Conservation (phyloP, 257 asterid genomes). For the Dorcoceras hygrometricum region DNA sequence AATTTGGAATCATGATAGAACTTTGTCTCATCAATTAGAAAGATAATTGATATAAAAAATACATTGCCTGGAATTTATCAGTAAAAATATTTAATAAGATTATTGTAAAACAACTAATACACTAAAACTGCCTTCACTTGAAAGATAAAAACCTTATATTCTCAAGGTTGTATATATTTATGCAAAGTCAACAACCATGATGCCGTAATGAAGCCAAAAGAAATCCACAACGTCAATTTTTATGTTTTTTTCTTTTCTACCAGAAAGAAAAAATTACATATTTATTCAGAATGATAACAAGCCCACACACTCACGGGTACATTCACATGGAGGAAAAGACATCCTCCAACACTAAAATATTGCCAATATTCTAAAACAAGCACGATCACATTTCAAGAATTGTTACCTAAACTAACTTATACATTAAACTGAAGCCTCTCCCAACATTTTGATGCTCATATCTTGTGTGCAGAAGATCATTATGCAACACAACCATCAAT, state of each 20-base stretch:
- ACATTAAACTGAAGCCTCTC: too few relatives aligned
- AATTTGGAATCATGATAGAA: not conserved
- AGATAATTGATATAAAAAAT: not conserved
- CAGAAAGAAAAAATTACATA: not conserved
- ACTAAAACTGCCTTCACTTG: not conserved
- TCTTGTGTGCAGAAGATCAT: too few relatives aligned
- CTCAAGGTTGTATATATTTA: constrained; percentile 1
- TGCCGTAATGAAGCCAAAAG: constrained; percentile 14
- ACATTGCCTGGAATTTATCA: not conserved
- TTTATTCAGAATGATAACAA: too few relatives aligned
- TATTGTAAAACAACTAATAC: constrained; percentile 6
- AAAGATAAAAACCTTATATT: not conserved
- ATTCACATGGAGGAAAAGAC: too few relatives aligned
- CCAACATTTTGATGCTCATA: too few relatives aligned
- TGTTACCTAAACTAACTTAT: too few relatives aligned
- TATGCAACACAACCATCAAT: constrained; percentile 2
- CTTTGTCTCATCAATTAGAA: not conserved
- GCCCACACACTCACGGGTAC: too few relatives aligned
- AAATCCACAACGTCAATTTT: not conserved
- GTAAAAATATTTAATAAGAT: constrained; percentile 10
- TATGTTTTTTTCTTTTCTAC: too few relatives aligned
- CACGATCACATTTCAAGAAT: too few relatives aligned
- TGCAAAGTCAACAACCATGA: not conserved
- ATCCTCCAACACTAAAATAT: too few relatives aligned
- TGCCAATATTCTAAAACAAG: too few relatives aligned